Percentiles rank a stretch among this genome's conserved stretches.
Conservation (phyloP, 2,329 filamentous ascomycete species). For the Penicillium sp. region DNA sequence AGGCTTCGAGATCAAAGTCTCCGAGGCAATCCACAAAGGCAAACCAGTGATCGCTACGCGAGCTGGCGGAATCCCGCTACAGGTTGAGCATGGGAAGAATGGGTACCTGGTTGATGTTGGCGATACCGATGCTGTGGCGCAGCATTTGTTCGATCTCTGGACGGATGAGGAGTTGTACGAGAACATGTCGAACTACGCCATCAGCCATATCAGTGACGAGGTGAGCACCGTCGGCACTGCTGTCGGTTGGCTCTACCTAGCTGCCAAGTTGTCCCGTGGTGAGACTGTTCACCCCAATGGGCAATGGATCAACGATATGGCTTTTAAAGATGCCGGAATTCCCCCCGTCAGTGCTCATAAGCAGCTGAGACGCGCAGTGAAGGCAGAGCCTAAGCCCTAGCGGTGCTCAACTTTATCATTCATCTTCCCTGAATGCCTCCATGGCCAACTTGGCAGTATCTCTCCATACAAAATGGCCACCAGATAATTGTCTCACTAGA, state of each 20-base stretch:
- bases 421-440: background rate
- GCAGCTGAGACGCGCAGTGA: conserved; percentile 46
- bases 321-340: conserved; percentile 59
- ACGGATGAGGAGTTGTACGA: conserved; percentile 62
- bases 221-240: conserved; percentile 77
- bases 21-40: conserved; percentile 75
- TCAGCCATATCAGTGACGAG: conserved; percentile 69
- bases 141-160: conserved; percentile 63
- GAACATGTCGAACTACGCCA: conserved; percentile 63
- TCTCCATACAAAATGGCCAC: background rate
- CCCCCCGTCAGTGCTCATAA: conserved; percentile 60
- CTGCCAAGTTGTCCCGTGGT: conserved; percentile 60
- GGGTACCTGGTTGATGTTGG: conserved; percentile 71
- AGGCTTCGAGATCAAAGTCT: conserved; percentile 83
- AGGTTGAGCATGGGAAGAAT: conserved; percentile 67
- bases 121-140: conserved; percentile 66
- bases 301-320: conserved; percentile 71
- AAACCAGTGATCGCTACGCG: conserved; percentile 71
- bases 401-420: background rate
- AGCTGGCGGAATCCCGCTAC: conserved; percentile 75
- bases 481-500: background rate
- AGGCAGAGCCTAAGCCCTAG: conserved; percentile 28
- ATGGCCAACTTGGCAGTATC: background rate
- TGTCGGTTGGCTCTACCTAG: conserved; percentile 73
- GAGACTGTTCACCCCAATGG: conserved; percentile 57